Evolutionary conservation across 2,329 filamentous ascomycete genomes (phyloP).

Genomic region (Fusarium miscanthi): DNA sequence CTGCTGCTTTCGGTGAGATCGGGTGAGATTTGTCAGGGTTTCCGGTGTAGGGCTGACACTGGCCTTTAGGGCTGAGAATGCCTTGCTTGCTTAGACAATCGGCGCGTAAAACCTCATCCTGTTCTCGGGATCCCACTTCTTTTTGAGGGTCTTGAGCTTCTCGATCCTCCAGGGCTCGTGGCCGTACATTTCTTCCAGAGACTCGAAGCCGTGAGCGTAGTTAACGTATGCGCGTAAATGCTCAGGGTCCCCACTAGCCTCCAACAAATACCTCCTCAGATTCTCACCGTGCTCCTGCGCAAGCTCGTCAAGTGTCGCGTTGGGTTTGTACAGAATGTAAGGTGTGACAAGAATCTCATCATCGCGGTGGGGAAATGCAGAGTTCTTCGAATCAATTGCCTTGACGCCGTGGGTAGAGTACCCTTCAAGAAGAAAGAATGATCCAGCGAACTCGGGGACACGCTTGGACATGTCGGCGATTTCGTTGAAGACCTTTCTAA

Average conservation of each 20-base stretch:
- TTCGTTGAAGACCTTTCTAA: slow-evolving; percentile 44
- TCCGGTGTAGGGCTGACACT: slow-evolving; percentile 4
- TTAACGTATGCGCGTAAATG: slow-evolving; percentile 30
- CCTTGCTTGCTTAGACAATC: slow-evolving; percentile 25
- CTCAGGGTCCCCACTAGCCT: slow-evolving; percentile 17
- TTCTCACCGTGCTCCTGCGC: slow-evolving; percentile 24
- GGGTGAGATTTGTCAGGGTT: neutral
- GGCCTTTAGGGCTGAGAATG: neutral
- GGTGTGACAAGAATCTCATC: slow-evolving; percentile 25
- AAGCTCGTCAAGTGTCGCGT: slow-evolving; percentile 4
- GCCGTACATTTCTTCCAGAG: slow-evolving; percentile 17
- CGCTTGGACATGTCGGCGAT: slow-evolving; percentile 43
- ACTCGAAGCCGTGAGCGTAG: slow-evolving; percentile 31
- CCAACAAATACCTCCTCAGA: slow-evolving; percentile 5
- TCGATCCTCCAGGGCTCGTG: slow-evolving; percentile 52
- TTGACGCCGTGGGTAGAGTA: slow-evolving; percentile 51
- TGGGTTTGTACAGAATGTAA: slow-evolving; percentile 25
- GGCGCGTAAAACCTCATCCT: slow-evolving; percentile 44
- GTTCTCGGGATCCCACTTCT: slow-evolving; percentile 57
- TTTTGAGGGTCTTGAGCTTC: slow-evolving; percentile 57
- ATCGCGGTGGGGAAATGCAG: slow-evolving; percentile 28
- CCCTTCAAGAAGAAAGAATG: slow-evolving; percentile 65
- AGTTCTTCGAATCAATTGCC: neutral
- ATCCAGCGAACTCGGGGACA: slow-evolving; percentile 26
- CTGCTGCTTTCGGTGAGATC: neutral